Evolutionary conservation across 306 rosid species (phyloP).

Genomic region (Inga laurina): DNA sequence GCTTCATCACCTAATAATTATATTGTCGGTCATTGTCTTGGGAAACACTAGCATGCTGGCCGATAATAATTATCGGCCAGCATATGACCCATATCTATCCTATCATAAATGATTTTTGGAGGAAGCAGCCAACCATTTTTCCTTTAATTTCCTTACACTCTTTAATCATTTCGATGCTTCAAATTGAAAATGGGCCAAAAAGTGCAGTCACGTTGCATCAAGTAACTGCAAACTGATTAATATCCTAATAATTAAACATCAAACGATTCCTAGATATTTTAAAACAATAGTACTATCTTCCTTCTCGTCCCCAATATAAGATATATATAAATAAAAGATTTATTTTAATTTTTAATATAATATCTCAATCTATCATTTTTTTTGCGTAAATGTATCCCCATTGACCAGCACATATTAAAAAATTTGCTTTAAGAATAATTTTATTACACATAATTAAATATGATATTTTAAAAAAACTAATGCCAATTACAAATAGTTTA

Average conservation of each 20-base stretch:
- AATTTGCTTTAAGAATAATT: too few relatives aligned
- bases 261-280: not conserved
- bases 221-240: not conserved
- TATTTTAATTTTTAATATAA: too few relatives aligned
- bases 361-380: too few relatives aligned
- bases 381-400: too few relatives aligned
- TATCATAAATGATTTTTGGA: constrained; percentile 3
- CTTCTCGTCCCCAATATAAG: too few relatives aligned
- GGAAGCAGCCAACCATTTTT: not conserved
- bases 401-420: too few relatives aligned
- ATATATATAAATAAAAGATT: too few relatives aligned
- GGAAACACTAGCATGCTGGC: not conserved
- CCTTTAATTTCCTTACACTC: not conserved
- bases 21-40: not conserved
- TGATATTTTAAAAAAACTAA: too few relatives aligned
- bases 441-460: too few relatives aligned
- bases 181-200: not conserved
- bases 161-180: not conserved
- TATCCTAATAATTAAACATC: not conserved
- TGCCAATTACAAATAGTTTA: too few relatives aligned
- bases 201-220: not conserved
- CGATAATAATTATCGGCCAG: not conserved
- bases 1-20: not conserved
- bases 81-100: not conserved
- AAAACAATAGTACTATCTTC: too few relatives aligned